phyloP scores from a whole-genome alignment of 1,139 yeast genomes.

The Hansenula lynferdii region DNA sequence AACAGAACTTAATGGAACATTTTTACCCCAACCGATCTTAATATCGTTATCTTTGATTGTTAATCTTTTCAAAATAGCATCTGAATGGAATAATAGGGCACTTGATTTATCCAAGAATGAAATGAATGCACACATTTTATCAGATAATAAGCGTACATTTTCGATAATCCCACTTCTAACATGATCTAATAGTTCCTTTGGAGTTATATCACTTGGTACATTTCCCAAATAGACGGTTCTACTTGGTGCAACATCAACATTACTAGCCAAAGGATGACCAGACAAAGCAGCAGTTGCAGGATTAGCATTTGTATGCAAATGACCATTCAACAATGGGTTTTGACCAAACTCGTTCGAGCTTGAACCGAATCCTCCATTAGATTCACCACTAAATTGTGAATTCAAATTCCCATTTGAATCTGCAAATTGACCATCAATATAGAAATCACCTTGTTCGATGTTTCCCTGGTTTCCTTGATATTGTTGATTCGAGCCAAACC shows the following conservation, averaged over 20 bases:
- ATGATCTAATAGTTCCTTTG: constrained; percentile 80
- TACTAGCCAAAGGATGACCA: constrained; percentile 2
- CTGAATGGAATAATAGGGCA: constrained; percentile 55
- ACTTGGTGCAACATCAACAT: constrained; percentile 50
- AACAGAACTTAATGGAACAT: constrained; percentile 60
- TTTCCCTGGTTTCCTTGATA: neutral
- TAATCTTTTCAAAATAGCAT: constrained; percentile 46
- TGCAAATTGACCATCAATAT: constrained; percentile 1
- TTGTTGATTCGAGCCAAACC: too few species aligned
- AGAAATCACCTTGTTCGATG: neutral
- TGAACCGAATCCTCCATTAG: neutral
- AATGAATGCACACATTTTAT: constrained; percentile 49
- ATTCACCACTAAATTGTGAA: constrained; percentile 1
- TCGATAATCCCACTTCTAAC: constrained; percentile 92
- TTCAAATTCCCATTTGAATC: constrained; percentile 1
- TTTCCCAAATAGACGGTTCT: constrained; percentile 91
- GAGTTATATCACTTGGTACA: constrained; percentile 75
- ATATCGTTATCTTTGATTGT: constrained; percentile 48
- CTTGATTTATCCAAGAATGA: constrained; percentile 47
- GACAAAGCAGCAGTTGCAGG: neutral
- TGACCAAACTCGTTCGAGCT: too few species aligned
- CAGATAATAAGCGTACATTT: constrained; percentile 49
- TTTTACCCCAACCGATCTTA: constrained; percentile 77
- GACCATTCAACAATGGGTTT: too few species aligned
- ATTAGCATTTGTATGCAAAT: neutral